Evolutionary conservation across 1,139 yeast species (phyloP), one percentile per base, ranked within the genome.

Genomic region (Yamadazyma siamensis): DNA sequence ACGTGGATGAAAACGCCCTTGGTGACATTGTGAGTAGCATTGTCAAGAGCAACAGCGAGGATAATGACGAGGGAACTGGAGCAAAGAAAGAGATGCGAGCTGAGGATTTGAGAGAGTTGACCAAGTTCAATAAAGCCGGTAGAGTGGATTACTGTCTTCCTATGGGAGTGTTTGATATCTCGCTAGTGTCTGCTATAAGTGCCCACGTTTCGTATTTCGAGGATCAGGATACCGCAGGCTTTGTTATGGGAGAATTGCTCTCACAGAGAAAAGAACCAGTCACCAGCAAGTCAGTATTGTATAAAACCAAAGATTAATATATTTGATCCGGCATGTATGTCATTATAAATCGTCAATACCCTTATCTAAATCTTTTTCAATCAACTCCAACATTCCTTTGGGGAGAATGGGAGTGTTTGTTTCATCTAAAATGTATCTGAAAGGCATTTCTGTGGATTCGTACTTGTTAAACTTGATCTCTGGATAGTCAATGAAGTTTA

Each of bases 361-460:
- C 54, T 83, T 86, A 40, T 81, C 86, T 2, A 94, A 80, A 51
- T 91, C 98, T 45, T 75, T 74, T 50, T 82, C 80, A 49, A 91
- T 89, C 54, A 89, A 71, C 25, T 82, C 80, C 40, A 86, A 65
- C 97, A 91, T 89, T 0, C 97, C 97, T 39, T 74, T 73, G 1
- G 98, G 98, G 50, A 91, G 67, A 13, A 91, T 83, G 1, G 97
- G 97, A 40, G 71, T 70, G 3, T 77, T 77, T 2, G 71, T 49
- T 3, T 59, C 65, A 43, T 80, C 81, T 34, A 80, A 62, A 18
- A 91, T 82, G 49, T 91, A 91, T 52, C 97, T 71, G 63, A 91
- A 91, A 3, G 98, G 98, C 98, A 91, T 91, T 54, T 91, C 96
- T 0, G 96, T 88, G 5, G 95, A 84, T 57, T 91, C 97, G 51